Evolutionary conservation across 257 asterid genomes (phyloP).

Genomic region (Handroanthus guayacan): DNA sequence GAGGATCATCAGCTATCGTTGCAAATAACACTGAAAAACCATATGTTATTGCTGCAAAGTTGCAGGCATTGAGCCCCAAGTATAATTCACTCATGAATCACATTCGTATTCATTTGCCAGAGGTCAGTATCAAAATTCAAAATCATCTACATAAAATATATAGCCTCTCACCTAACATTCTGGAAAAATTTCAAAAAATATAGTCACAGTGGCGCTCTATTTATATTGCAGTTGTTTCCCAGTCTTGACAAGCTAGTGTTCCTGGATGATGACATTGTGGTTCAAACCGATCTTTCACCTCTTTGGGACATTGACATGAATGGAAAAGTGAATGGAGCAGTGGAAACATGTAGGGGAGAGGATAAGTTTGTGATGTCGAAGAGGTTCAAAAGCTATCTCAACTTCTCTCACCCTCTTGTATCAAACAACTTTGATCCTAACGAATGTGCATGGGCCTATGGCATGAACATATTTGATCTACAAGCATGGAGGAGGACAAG

Average conservation of each 20-base stretch:
- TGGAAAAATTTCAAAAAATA: neutral
- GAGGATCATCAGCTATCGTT: slow-evolving; percentile 92
- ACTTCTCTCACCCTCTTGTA: slow-evolving; percentile 93
- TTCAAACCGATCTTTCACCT: slow-evolving; percentile 92
- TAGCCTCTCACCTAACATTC: slow-evolving; percentile 5
- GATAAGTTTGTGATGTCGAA: slow-evolving; percentile 95
- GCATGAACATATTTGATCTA: slow-evolving; percentile 93
- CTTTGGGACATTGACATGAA: slow-evolving; percentile 92
- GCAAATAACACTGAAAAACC: slow-evolving; percentile 86
- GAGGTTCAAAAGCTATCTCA: slow-evolving; percentile 80
- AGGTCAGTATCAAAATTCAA: slow-evolving; percentile 52
- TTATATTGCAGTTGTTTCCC: slow-evolving; percentile 80
- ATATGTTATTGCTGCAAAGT: slow-evolving; percentile 78
- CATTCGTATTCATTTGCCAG: slow-evolving; percentile 92
- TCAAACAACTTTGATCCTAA: slow-evolving; percentile 68
- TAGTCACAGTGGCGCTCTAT: neutral
- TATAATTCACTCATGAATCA: slow-evolving; percentile 92
- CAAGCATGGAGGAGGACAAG: slow-evolving; percentile 90
- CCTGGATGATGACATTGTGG: slow-evolving; percentile 91
- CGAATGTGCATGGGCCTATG: slow-evolving; percentile 99
- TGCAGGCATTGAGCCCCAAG: slow-evolving; percentile 97
- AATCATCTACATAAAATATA: too few species aligned
- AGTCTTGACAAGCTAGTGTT: slow-evolving; percentile 81
- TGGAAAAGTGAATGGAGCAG: slow-evolving; percentile 97
- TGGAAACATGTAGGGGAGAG: slow-evolving; percentile 86